Percentiles rank a stretch among this genome's conserved stretches.
phyloP scores from a whole-genome alignment of 768 basidiomycete species.

The Boletus speciosus region DNA sequence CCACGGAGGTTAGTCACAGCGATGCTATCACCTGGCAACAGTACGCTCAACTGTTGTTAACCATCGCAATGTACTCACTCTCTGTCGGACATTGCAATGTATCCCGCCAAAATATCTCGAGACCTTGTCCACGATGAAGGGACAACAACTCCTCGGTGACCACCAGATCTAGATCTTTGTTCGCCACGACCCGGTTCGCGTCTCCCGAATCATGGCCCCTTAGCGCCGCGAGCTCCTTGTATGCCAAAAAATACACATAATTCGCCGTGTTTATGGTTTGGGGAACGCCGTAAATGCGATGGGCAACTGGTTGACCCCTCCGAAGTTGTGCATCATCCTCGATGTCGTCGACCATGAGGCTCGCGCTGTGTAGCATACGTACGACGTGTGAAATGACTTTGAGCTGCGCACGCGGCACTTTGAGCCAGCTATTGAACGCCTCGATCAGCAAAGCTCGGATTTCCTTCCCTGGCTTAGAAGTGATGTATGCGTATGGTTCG shows the following conservation, averaged over 20 bases:
- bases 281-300: conserved; percentile 94
- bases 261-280: conserved; percentile 98
- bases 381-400: conserved; percentile 75
- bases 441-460: conserved; percentile 83
- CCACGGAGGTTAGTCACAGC: neutral
- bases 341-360: conserved; percentile 93
- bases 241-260: conserved; percentile 95
- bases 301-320: conserved; percentile 81
- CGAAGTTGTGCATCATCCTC: conserved; percentile 88
- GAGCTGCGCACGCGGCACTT: conserved; percentile 72
- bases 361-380: conserved; percentile 92
- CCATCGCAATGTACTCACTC: conserved; percentile 93
- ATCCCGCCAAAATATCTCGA: conserved; percentile 94
- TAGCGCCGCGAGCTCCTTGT: conserved; percentile 59
- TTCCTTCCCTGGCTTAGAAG: conserved; percentile 87
- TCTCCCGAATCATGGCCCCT: conserved; percentile 5
- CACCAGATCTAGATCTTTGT: conserved; percentile 61
- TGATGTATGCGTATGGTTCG: conserved; percentile 86
- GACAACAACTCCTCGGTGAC: conserved; percentile 60
- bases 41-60: conserved; percentile 76
- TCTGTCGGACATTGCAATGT: conserved; percentile 88
- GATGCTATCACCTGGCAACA: conserved; percentile 58
- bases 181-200: conserved; percentile 46
- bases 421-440: conserved; percentile 91
- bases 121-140: conserved; percentile 93